Base-by-base conservation (phyloP, 129 eudicot genomes). In the Flaveria robusta region DNA sequence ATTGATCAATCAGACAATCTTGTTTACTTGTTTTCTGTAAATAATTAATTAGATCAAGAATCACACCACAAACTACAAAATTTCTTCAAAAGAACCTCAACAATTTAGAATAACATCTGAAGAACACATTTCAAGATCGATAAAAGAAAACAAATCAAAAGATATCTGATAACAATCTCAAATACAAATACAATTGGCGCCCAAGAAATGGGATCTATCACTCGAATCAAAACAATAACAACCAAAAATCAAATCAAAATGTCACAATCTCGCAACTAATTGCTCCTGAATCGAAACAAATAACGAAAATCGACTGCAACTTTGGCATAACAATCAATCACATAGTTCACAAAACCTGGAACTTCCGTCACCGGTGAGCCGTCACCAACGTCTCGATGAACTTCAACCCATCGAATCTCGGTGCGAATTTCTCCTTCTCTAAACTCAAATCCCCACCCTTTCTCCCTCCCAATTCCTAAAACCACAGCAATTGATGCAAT, bases 371-470 rank as follows among this genome's bases (percentile, higher is more conserved):
- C 81, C 86, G 74, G 87, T 90, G 96, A 51, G 92, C 96, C 24
- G 96, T 90, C 63, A 90, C 86, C 79, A 90, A 83, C 1, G 96
- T 90, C 84, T 90, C 96, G 42, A 90, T 86, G 86, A 90, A 87
- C 82, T 92, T 85, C 84, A 90, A 77, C 2, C 92, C 92, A 73
- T 90, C 92, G 22, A 90, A 85, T 62, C 85, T 90, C 7, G 92
- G 96, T 8, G 80, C 85, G 41, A 80, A 90, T 71, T 83, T 85
- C 31, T 76, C 90, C 84, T 82, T 79, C 86, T 66, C 83, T 3
- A 72, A 52, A 72, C 81, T 82, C 22, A 72, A 59, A 46, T 49
- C 74, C 51, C 55, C 75, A 23, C 64, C 58, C 65, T 69, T 70
- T 66, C 52, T 49, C 77, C 56, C 72, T 62, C 65, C 55, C 75